Conservation (phyloP, 257 asterid genomes). For the Capsicum baccatum region DNA sequence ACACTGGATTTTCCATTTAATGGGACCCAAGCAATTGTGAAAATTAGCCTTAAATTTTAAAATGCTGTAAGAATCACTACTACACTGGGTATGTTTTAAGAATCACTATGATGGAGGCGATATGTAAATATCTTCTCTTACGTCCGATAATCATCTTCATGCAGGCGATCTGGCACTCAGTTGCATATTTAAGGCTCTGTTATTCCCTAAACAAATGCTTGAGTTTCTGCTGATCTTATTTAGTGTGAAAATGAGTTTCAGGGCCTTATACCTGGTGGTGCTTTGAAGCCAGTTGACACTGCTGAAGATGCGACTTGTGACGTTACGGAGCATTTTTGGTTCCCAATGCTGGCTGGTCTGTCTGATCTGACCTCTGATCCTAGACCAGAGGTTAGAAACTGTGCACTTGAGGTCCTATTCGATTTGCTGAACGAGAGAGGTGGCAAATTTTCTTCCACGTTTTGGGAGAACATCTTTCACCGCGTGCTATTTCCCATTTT, state of each 20-base stretch:
- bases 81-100: background rate
- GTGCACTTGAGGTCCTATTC: slow-evolving; percentile 98
- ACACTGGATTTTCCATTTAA: background rate
- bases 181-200: background rate
- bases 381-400: slow-evolving; percentile 89
- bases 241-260: slow-evolving; percentile 44
- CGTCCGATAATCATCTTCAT: background rate
- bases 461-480: slow-evolving; percentile 95
- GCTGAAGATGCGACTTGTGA: slow-evolving; percentile 68
- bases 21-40: background rate
- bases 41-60: background rate
- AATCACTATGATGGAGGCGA: background rate
- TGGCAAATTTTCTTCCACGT: slow-evolving; percentile 86
- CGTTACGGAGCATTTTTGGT: slow-evolving; percentile 99
- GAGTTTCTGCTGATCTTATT: slow-evolving; percentile 25
- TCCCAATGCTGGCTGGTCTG: slow-evolving; percentile 99
- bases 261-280: slow-evolving; percentile 98
- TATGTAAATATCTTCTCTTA: slow-evolving; percentile 20
- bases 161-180: background rate
- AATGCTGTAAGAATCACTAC: background rate
- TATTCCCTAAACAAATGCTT: background rate
- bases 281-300: slow-evolving; percentile 75
- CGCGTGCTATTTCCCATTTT: slow-evolving; percentile 94
- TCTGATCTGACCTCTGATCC: slow-evolving; percentile 98
- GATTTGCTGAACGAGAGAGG: slow-evolving; percentile 98